phyloP scores from a whole-genome alignment of 1,284 basidiomycete genomes.

The Pseudozyma tsukubaensis region DNA sequence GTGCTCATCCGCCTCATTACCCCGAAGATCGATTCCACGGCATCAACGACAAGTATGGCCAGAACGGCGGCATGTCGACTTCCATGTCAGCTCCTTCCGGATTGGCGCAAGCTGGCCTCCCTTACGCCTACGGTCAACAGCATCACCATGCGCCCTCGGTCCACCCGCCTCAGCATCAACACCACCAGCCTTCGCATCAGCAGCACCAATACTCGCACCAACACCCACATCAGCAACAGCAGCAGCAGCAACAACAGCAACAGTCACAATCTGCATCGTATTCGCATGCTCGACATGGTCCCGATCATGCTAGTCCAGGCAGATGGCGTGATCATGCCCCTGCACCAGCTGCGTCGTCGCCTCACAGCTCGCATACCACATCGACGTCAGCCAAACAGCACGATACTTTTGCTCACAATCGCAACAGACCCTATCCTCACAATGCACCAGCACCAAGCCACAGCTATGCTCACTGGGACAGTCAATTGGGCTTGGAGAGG shows the following conservation, averaged over 20 bases:
- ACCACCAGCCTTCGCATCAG: constrained; percentile 13
- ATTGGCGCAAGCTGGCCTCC: constrained; percentile 28
- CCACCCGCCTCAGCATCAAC: constrained; percentile 24
- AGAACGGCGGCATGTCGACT: constrained; percentile 23
- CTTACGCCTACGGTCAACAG: constrained; percentile 23
- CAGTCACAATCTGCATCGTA: constrained; percentile 13
- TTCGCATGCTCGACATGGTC: constrained; percentile 25
- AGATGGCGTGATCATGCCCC: constrained; percentile 41
- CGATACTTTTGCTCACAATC: constrained; percentile 26
- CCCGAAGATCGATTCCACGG: constrained; percentile 36
- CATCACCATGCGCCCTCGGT: constrained; percentile 21
- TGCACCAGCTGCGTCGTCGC: constrained; percentile 25
- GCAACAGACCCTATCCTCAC: constrained; percentile 38
- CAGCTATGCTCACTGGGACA: constrained; percentile 49
- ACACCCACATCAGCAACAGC: constrained; percentile 19
- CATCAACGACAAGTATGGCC: constrained; percentile 16
- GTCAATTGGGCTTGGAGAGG: constrained; percentile 39
- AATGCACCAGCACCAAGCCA: constrained; percentile 41
- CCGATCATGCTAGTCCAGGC: constrained; percentile 34
- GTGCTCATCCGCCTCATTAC: constrained; percentile 19
- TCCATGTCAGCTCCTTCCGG: constrained; percentile 45
- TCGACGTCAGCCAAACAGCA: constrained; percentile 24
- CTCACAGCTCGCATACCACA: constrained; percentile 33
- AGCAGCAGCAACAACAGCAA: constrained; percentile 9
- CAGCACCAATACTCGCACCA: constrained; percentile 27